Base-by-base conservation (phyloP, 352 stramenopile genomes). In the Pythium brassicae region DNA sequence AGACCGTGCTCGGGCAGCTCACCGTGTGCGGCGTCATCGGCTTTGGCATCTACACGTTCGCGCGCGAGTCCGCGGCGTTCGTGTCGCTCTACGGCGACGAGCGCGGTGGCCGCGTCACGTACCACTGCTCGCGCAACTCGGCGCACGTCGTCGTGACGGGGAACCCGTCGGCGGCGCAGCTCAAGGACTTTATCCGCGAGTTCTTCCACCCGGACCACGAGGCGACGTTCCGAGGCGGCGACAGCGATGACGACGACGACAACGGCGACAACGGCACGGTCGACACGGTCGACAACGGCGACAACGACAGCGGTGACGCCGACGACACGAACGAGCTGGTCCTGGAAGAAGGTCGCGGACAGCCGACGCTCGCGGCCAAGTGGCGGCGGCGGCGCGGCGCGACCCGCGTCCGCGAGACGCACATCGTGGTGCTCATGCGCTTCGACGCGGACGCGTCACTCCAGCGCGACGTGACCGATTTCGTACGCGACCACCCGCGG, bases 171-270 rank as follows among this genome's bases (percentile, higher is more conserved):
- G 68, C 77, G 0, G 76, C 78, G 0, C 86, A 95, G 59, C 82
- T 85, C 4, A 88, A 91, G 50, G 86, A 95, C 27, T 94, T 95
- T 50, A 89, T 95, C 22, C 83, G 82, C 53, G 86, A 95, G 55
- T 94, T 95, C 64, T 95, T 95, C 61, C 86, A 95, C 42, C 82
- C 83, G 2, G 83, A 95, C 35, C 86, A 95, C 47, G 76, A 92
- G 19, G 71, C 64, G 11, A 50, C 67, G 12, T 77, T 78, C 25
- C 59, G 76, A 27, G 37, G 40, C 9, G 32, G 25, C 39, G 62
- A 32, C 1, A 56, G 53, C 17, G 29, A 55, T 0, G 37, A 66
- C 45, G 50, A 58, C 4, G 61, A 56, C 10, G 59, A 69, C 9
- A 40, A 59, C 7, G 29, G 32, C 1, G 25, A 52, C 26, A 22